A percentile compares a stretch with the other conserved stretches of the same genome.
phyloP scores from a whole-genome alignment of 2,329 filamentous ascomycete genomes.

The Albophoma yamanashiensis region DNA sequence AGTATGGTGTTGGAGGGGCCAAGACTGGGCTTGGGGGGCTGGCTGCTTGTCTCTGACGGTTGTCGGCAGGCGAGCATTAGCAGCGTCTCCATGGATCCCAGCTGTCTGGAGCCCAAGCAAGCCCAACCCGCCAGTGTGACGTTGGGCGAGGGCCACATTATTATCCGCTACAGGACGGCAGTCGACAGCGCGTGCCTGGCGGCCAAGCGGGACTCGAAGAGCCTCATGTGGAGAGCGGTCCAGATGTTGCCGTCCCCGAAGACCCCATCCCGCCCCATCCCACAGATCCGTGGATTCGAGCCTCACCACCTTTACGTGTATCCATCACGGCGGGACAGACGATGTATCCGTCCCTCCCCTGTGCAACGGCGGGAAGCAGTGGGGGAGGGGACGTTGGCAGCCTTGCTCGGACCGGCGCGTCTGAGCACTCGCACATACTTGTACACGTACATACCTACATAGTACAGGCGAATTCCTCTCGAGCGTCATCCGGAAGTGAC shows the following conservation, averaged over 20 bases:
- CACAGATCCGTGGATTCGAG: slow-evolving; percentile 3
- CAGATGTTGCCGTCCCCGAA: slow-evolving; percentile 7
- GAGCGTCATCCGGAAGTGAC: neutral
- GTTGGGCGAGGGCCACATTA: slow-evolving; percentile 5
- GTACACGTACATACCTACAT: too few species aligned
- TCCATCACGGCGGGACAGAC: neutral
- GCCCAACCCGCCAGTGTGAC: slow-evolving; percentile 2
- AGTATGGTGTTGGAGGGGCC: neutral
- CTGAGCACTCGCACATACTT: too few species aligned
- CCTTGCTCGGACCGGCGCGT: neutral
- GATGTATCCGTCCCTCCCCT: neutral
- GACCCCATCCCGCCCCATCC: slow-evolving; percentile 4
- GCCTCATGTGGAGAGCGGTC: slow-evolving; percentile 11
- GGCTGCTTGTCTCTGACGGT: neutral
- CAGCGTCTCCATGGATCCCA: neutral
- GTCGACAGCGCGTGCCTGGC: slow-evolving; percentile 6
- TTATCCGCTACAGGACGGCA: slow-evolving; percentile 5
- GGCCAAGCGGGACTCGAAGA: slow-evolving; percentile 8
- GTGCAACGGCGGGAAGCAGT: neutral
- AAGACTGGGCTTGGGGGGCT: neutral
- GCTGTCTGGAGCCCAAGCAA: neutral
- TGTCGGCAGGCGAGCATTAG: neutral
- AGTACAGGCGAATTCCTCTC: neutral
- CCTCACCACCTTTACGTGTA: slow-evolving; percentile 1
- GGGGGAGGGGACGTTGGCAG: neutral